These are phyloP conservation scores for Yamadazyma scolyti DNA, from an alignment of 805 yeast genomes.

Conservation along the genomic window DNA sequence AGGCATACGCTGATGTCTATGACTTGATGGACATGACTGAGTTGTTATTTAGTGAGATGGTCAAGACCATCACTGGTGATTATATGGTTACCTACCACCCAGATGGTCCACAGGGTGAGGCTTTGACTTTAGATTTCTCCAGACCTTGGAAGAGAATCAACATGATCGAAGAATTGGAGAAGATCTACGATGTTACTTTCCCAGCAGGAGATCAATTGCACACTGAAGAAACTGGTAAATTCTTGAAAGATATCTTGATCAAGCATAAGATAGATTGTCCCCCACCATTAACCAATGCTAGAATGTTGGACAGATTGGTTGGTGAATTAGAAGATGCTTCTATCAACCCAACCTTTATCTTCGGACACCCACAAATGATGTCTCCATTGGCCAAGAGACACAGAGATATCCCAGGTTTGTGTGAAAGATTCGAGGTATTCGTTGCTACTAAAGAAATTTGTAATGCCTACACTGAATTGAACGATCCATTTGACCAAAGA, in stretches of 20 bases:
- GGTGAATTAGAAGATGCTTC: constrained; percentile 94
- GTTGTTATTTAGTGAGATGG: constrained; percentile 93
- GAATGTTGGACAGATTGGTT: constrained; percentile 97
- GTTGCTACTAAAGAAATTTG: constrained; percentile 98
- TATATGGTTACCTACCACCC: constrained; percentile 89
- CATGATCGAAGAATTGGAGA: constrained; percentile 95
- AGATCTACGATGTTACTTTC: constrained; percentile 79
- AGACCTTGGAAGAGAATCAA: constrained; percentile 99
- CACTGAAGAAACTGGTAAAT: constrained; percentile 88
- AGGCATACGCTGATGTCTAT: constrained; percentile 95
- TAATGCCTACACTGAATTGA: constrained; percentile 98
- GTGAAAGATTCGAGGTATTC: constrained; percentile 97
- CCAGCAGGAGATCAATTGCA: constrained; percentile 95
- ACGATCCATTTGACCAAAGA: constrained; percentile 98
- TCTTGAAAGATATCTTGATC: constrained; percentile 74
- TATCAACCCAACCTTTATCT: constrained; percentile 95
- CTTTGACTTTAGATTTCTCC: constrained; percentile 74
- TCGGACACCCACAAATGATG: constrained; percentile 99
- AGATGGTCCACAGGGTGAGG: constrained; percentile 85
- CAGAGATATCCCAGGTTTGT: constrained; percentile 86
- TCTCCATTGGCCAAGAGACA: constrained; percentile 97
- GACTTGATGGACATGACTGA: constrained; percentile 96
- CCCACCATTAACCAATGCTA: constrained; percentile 92
- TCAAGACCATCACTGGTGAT: constrained; percentile 87
- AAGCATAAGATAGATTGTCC: constrained; percentile 86